phyloP scores from a whole-genome alignment of 176 grass and related monocot genomes.

The Dactylis glomerata region DNA sequence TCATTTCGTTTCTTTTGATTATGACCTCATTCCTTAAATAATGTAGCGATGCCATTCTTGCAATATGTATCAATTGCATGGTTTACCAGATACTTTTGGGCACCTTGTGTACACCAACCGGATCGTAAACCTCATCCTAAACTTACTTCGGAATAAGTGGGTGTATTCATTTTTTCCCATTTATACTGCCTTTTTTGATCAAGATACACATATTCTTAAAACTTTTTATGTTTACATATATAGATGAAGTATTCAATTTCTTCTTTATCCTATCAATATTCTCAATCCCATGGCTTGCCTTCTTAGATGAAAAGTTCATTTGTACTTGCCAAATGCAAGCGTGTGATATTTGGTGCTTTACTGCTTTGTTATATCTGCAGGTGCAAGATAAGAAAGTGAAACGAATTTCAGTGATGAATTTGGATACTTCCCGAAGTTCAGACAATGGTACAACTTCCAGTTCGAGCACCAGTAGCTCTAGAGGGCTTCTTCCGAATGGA shows the following conservation, averaged over 20 bases:
- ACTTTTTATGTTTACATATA: background rate
- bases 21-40: background rate
- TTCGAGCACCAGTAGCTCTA: constrained; percentile 37
- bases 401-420: constrained; percentile 60
- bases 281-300: background rate
- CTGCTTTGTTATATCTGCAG: constrained; percentile 42
- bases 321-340: background rate
- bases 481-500: constrained; percentile 61
- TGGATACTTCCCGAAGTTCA: constrained; percentile 50
- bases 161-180: background rate
- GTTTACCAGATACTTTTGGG: constrained; percentile 3
- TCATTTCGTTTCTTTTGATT: constrained; percentile 18
- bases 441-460: constrained; percentile 39
- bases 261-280: constrained; percentile 4
- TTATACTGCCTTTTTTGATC: background rate
- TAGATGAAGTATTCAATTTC: constrained; percentile 7
- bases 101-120: too few species aligned
- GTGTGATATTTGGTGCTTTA: constrained; percentile 14
- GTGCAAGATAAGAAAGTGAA: constrained; percentile 91
- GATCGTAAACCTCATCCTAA: too few species aligned
- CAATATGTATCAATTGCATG: constrained; percentile 18
- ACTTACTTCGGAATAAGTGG: too few species aligned
- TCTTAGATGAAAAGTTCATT: background rate
- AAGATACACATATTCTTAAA: background rate
- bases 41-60: constrained; percentile 1